Evolutionary conservation across 2,329 filamentous ascomycete species (phyloP).

Genomic region (Aspergillus eucalypticola): DNA sequence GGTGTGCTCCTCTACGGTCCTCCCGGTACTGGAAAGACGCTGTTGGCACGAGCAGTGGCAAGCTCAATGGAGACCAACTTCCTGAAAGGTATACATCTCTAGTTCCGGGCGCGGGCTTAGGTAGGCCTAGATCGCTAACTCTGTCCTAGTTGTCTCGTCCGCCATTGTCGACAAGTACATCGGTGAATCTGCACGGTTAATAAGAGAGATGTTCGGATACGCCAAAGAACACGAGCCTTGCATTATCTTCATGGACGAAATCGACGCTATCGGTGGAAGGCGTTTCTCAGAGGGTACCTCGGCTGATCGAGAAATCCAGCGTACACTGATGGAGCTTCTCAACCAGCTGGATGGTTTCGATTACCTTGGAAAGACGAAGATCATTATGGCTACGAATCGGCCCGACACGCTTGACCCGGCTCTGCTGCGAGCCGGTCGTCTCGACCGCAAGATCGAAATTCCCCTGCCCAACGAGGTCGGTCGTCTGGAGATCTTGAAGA

Average conservation of each 20-base stretch:
- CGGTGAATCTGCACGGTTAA: conserved; percentile 93
- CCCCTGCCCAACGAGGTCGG: conserved; percentile 96
- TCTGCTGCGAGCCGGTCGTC: conserved; percentile 83
- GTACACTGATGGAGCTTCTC: conserved; percentile 96
- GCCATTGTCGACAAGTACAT: conserved; percentile 99
- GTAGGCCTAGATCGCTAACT: conserved; percentile 9
- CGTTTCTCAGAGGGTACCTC: conserved; percentile 97
- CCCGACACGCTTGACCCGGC: conserved; percentile 95
- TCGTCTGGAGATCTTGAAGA: conserved; percentile 95
- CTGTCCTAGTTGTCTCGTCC: conserved; percentile 79
- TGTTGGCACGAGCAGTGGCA: conserved; percentile 90
- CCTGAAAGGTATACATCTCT: conserved; percentile 71
- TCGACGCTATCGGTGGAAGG: conserved; percentile 95
- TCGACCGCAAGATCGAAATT: conserved; percentile 98
- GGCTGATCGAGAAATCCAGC: conserved; percentile 96
- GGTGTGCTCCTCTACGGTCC: conserved; percentile 95
- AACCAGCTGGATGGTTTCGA: conserved; percentile 99
- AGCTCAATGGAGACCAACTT: conserved; percentile 98
- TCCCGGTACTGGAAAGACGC: conserved; percentile 93
- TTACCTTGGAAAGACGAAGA: conserved; percentile 99
- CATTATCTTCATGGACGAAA: conserved; percentile 99
- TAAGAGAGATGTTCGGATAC: conserved; percentile 99
- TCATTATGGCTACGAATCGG: conserved; percentile 99
- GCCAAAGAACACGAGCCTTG: conserved; percentile 99
- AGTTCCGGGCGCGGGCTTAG: background rate